Conservation (phyloP, 192 early-diverging fungal genomes). For the Backusella luteola region DNA sequence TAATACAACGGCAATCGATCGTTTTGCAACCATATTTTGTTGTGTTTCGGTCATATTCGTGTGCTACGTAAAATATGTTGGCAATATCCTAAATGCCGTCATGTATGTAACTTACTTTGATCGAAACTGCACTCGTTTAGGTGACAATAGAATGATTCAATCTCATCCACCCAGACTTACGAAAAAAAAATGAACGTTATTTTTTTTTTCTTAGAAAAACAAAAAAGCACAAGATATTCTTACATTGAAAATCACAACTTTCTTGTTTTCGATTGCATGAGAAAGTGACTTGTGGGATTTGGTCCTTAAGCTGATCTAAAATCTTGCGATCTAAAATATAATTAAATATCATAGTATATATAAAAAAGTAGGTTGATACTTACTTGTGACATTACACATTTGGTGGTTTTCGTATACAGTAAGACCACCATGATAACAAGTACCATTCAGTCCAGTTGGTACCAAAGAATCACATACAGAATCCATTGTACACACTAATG, state of each 20-base stretch:
- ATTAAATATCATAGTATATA: too few species aligned
- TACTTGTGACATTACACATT: conserved; percentile 75
- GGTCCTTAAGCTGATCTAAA: conserved; percentile 53
- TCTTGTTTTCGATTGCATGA: conserved; percentile 57
- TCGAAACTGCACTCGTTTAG: conserved; percentile 71
- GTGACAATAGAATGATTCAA: conserved; percentile 90
- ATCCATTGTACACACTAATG: conserved; percentile 62
- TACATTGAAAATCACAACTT: conserved; percentile 75
- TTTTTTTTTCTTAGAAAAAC: background rate
- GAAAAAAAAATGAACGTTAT: background rate
- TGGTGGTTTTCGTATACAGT: conserved; percentile 68
- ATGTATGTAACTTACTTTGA: conserved; percentile 41
- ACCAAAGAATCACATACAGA: conserved; percentile 64
- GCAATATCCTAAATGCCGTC: background rate
- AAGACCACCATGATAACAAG: conserved; percentile 73
- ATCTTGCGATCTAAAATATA: conserved; percentile 50
- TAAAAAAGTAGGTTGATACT: conserved; percentile 1
- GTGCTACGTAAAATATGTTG: background rate
- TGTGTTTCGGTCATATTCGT: conserved; percentile 47
- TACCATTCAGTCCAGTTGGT: conserved; percentile 67
- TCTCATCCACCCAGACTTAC: conserved; percentile 78
- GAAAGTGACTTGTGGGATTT: conserved; percentile 78
- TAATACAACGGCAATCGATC: conserved; percentile 80
- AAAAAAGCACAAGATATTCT: conserved; percentile 11
- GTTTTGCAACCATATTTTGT: conserved; percentile 69